These are phyloP conservation scores for Paecilomyces niveus DNA, from an alignment of 2,329 filamentous ascomycete species.

Conservation along the genomic window DNA sequence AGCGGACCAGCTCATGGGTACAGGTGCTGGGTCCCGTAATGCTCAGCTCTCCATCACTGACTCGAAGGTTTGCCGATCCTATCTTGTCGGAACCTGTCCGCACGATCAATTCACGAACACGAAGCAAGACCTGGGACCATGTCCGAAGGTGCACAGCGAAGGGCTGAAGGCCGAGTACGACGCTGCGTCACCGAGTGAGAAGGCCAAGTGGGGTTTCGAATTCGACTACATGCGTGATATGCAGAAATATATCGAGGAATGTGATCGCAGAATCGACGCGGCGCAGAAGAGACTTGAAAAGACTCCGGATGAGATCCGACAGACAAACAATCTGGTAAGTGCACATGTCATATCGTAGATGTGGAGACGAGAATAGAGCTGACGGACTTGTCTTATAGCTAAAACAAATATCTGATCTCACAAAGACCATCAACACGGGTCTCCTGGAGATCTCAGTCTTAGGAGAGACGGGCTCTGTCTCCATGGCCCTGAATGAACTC, in stretches of 20 bases:
- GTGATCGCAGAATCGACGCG: constrained; percentile 85
- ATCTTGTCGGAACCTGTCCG: constrained; percentile 86
- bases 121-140: constrained; percentile 90
- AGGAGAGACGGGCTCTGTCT: constrained; percentile 73
- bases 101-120: constrained; percentile 99
- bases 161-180: constrained; percentile 86
- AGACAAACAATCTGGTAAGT: constrained; percentile 74
- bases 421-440: constrained; percentile 69
- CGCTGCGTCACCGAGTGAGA: constrained; percentile 60
- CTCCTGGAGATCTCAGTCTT: constrained; percentile 80
- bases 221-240: constrained; percentile 96
- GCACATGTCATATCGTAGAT: not conserved
- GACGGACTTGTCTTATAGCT: constrained; percentile 40
- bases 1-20: constrained; percentile 68
- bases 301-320: constrained; percentile 92
- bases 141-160: constrained; percentile 82
- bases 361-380: not conserved
- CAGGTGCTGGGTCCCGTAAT: constrained; percentile 63
- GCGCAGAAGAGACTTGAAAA: constrained; percentile 90
- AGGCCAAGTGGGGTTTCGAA: constrained; percentile 78
- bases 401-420: constrained; percentile 76
- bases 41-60: constrained; percentile 83
- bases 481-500: constrained; percentile 77
- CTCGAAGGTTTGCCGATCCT: constrained; percentile 89
- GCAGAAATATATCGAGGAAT: constrained; percentile 94